Evolutionary conservation across 1,284 basidiomycete species (phyloP).

Genomic region (Malassezia slooffiae): DNA sequence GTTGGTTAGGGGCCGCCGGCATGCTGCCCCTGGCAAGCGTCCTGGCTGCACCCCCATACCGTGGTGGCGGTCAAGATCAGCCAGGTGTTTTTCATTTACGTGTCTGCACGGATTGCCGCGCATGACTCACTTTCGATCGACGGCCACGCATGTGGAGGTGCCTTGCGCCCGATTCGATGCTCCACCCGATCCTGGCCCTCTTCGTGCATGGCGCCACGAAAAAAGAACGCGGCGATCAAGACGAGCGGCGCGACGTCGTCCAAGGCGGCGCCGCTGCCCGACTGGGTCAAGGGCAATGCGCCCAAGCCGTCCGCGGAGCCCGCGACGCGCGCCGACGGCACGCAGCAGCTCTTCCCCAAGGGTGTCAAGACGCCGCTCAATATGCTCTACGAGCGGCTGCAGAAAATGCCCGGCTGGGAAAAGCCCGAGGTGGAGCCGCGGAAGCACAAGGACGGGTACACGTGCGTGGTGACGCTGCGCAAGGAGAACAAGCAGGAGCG

Average conservation of each 20-base stretch:
- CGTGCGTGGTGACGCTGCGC: constrained; percentile 35
- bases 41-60: no score
- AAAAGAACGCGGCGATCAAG: constrained; percentile 42
- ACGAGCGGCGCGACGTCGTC: constrained; percentile 40
- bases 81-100: no score
- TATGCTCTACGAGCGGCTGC: constrained; percentile 42
- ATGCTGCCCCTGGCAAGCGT: no score
- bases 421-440: constrained; percentile 37
- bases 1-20: no score
- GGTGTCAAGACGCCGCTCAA: constrained; percentile 46
- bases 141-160: no score
- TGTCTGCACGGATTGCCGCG: no score
- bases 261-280: constrained; percentile 41
- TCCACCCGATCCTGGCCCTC: not conserved
- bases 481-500: constrained; percentile 43
- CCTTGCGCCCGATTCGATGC: not conserved
- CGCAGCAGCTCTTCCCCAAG: constrained; percentile 35
- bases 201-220: constrained; percentile 31
- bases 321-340: constrained; percentile 9
- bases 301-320: constrained; percentile 19
- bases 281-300: constrained; percentile 43
- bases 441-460: constrained; percentile 26
- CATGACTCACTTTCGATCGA: no score
- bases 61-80: no score
- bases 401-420: constrained; percentile 40